These are phyloP conservation scores for Golovinomyces cichoracearum DNA, from an alignment of 2,329 filamentous ascomycete species.

Conservation along the genomic window DNA sequence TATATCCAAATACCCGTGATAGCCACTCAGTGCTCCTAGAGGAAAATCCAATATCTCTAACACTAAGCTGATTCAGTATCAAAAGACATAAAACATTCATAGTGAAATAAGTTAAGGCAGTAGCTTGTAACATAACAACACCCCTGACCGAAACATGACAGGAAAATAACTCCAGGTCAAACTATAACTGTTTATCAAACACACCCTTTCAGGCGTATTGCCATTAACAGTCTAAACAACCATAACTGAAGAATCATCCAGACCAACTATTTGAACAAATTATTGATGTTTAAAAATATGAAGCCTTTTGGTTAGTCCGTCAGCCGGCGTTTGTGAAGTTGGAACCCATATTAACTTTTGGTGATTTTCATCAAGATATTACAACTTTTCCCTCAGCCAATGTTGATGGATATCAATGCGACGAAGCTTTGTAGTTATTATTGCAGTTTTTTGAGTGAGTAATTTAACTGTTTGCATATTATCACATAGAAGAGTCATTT, in stretches of 20 bases:
- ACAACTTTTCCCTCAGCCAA: neutral
- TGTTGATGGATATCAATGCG: conserved; percentile 1
- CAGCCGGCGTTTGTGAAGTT: neutral
- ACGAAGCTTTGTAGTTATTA: neutral
- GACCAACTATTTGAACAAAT: neutral
- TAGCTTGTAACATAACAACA: too few species aligned
- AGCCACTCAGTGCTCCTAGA: too few species aligned
- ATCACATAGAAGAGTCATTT: neutral
- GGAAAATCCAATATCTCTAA: too few species aligned
- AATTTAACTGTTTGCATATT: neutral
- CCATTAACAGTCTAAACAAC: neutral
- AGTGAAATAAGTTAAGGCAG: too few species aligned
- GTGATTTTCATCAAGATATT: neutral
- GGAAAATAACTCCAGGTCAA: too few species aligned
- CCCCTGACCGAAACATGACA: too few species aligned
- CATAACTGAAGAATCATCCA: neutral
- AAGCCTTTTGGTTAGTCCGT: neutral
- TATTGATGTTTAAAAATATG: neutral
- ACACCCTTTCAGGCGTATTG: neutral
- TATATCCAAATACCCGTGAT: too few species aligned
- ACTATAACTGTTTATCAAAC: neutral
- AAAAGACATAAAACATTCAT: too few species aligned
- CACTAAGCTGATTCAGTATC: too few species aligned
- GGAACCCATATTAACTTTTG: neutral
- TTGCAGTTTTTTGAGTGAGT: neutral